phyloP scores from a whole-genome alignment of 2,329 filamentous ascomycete genomes.

The Cladosporium oxysporum region DNA sequence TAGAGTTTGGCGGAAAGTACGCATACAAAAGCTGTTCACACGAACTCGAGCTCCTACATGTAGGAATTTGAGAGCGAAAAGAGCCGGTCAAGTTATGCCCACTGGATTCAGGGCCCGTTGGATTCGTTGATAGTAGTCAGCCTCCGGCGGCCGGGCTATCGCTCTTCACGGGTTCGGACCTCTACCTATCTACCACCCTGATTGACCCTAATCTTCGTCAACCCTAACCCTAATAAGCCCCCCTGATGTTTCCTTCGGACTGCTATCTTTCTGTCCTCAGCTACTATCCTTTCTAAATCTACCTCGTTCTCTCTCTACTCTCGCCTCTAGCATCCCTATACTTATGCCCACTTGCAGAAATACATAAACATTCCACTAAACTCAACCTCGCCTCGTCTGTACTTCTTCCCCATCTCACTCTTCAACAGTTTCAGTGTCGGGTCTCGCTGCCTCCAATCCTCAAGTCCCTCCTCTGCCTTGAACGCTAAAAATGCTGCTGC shows the following conservation, averaged over 20 bases:
- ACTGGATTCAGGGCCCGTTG: not conserved
- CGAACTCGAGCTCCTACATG: not conserved
- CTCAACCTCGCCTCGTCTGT: constrained; percentile 5
- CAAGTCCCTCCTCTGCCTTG: not conserved
- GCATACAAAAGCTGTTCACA: not conserved
- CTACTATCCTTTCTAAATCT: too few relatives aligned
- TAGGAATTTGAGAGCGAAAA: not conserved
- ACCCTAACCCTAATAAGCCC: too few relatives aligned
- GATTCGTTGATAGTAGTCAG: not conserved
- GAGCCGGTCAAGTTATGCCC: not conserved
- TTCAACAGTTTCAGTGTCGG: not conserved
- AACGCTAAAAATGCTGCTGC: not conserved
- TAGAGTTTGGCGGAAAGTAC: not conserved
- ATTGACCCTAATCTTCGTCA: too few relatives aligned
- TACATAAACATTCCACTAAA: not conserved
- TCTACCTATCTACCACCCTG: too few relatives aligned
- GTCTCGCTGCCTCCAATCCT: not conserved
- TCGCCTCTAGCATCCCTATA: too few relatives aligned
- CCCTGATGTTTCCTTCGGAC: too few relatives aligned
- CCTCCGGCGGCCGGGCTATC: too few relatives aligned
- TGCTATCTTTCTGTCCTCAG: too few relatives aligned
- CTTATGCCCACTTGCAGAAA: not conserved
- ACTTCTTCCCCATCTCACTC: not conserved
- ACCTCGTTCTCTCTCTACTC: too few relatives aligned
- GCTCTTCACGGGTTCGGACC: too few relatives aligned